Evolutionary conservation across 2,329 filamentous ascomycete genomes (phyloP), one percentile per base, ranked within the genome.

Genomic region (Pseudocercospora cruenta): DNA sequence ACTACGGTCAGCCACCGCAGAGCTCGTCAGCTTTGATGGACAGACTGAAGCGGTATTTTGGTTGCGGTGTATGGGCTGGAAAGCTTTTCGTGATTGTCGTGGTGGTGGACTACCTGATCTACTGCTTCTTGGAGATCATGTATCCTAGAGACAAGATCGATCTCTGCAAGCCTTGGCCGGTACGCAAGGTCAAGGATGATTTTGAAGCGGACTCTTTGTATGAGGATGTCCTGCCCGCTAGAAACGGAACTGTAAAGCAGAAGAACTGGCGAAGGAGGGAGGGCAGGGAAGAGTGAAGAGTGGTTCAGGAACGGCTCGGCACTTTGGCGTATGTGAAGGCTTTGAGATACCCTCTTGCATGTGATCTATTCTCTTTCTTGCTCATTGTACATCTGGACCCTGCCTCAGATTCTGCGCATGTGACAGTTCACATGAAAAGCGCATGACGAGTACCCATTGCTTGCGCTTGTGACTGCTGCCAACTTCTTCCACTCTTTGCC

Each of bases 51-150:
- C 85, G 95, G 66, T 99, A 99, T 79, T 99, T 97, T 75, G 95
- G 95, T 8, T 99, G 96, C 76, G 95, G 95, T 36, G 94, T 98
- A 58, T 99, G 95, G 95, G 95, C 95, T 0, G 95, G 95, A 39
- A 99, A 99, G 80, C 83, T 99, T 8, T 99, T 99, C 75, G 97
- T 95, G 74, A 83, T 99, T 1, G 97, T 94, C 70, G 94, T 94
- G 10, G 89, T 98, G 64, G 90, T 99, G 60, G 95, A 99, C 79
- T 99, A 97, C 74, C 81, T 99, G 58, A 86, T 99, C 60, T 97
- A 93, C 73, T 84, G 97, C 57, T 88, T 96, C 58, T 83, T 97
- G 61, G 95, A 99, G 78, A 88, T 96, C 79, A 91, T 88, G 82
- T 94, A 91, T 68, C 95, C 95, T 0, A 84, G 94, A 65, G 89